Evolutionary conservation across 1,284 basidiomycete species (phyloP).

Genomic region (Mycosarcoma mackinlayi): DNA sequence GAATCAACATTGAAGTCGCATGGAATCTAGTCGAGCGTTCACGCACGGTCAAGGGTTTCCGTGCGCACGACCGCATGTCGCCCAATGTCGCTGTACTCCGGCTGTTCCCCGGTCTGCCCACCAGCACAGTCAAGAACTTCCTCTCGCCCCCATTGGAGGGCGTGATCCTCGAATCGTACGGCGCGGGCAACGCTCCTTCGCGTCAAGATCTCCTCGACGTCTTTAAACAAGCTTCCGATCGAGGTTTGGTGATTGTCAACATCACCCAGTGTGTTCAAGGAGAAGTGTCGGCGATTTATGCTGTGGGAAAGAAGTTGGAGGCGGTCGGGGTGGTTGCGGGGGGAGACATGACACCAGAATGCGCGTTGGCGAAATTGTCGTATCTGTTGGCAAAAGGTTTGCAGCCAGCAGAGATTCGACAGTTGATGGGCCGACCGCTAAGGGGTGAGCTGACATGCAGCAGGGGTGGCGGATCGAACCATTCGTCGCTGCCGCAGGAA

Average conservation of each 20-base stretch:
- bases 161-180: constrained; percentile 87
- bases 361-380: constrained; percentile 85
- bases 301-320: constrained; percentile 80
- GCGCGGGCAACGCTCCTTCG: constrained; percentile 76
- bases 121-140: constrained; percentile 58
- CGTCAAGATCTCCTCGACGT: constrained; percentile 70
- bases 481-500: constrained; percentile 18
- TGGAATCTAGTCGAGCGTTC: constrained; percentile 74
- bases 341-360: constrained; percentile 92
- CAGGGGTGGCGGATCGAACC: constrained; percentile 11
- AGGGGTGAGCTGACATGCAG: constrained; percentile 82
- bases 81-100: constrained; percentile 69
- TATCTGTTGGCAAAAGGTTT: constrained; percentile 90
- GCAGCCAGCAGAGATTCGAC: constrained; percentile 76
- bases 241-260: constrained; percentile 86
- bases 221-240: constrained; percentile 81
- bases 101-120: constrained; percentile 83
- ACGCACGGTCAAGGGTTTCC: constrained; percentile 79
- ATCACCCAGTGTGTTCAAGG: constrained; percentile 86
- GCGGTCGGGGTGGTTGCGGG: constrained; percentile 60
- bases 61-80: constrained; percentile 75
- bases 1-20: constrained; percentile 78
- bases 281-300: constrained; percentile 73
- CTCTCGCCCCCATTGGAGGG: constrained; percentile 61
- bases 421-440: constrained; percentile 80